These are phyloP conservation scores for Penicillium sp. DNA, from an alignment of 2,329 filamentous ascomycete genomes.

Conservation along the genomic window DNA sequence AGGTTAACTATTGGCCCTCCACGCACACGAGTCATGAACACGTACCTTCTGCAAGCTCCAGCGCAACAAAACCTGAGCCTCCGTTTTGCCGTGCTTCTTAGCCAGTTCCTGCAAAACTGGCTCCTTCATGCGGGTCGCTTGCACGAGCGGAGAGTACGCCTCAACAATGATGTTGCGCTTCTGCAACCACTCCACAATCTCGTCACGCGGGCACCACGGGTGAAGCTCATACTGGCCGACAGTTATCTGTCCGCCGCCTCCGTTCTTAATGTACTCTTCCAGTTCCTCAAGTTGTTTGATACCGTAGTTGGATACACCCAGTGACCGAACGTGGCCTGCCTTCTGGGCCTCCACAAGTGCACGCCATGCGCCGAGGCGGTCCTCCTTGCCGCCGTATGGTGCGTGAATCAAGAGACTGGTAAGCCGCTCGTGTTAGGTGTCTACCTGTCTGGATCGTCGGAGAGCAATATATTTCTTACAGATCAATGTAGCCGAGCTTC, in stretches of 20 bases:
- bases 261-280: constrained; percentile 39
- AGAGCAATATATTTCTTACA: constrained; percentile 42
- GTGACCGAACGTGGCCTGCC: constrained; percentile 39
- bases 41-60: constrained; percentile 59
- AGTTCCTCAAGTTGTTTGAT: constrained; percentile 42
- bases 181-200: constrained; percentile 74
- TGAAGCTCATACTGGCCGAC: constrained; percentile 89
- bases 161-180: constrained; percentile 61
- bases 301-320: constrained; percentile 42
- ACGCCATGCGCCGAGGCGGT: constrained; percentile 40
- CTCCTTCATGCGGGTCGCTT: constrained; percentile 50
- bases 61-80: constrained; percentile 56
- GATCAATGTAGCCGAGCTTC: constrained; percentile 63
- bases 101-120: constrained; percentile 49
- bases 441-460: background rate
- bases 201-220: constrained; percentile 76
- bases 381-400: constrained; percentile 39
- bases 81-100: constrained; percentile 56
- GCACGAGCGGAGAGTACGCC: constrained; percentile 50
- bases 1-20: background rate
- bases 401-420: constrained; percentile 40
- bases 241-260: constrained; percentile 62
- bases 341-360: constrained; percentile 42
- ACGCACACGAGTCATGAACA: background rate
- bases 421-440: constrained; percentile 3